Percentiles rank a stretch among this genome's conserved stretches.
Conservation (phyloP, 139 green algal species). For the Chlorella sp. region DNA sequence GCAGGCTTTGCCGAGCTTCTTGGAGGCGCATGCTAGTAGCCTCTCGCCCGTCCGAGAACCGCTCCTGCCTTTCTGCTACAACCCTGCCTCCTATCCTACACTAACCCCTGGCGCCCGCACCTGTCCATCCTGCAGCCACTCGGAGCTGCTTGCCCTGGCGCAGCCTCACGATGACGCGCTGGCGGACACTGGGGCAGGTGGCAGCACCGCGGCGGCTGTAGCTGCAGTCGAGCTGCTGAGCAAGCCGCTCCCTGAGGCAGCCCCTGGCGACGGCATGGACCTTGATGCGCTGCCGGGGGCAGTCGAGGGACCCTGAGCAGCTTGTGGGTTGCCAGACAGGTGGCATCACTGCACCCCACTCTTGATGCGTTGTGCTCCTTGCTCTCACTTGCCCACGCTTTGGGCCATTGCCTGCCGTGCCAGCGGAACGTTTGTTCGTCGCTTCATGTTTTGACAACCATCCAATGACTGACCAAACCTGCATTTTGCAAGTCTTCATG, state of each 20-base stretch:
- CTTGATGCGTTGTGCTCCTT: too few species aligned
- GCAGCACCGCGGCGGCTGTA: background rate
- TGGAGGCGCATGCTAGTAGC: background rate
- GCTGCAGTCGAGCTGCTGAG: background rate
- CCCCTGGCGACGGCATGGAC: background rate
- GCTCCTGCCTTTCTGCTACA: background rate
- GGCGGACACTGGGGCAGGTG: background rate
- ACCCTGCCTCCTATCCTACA: background rate
- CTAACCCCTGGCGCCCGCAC: background rate
- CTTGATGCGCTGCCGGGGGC: constrained; percentile 3
- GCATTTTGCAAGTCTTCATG: too few species aligned
- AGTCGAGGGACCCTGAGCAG: background rate
- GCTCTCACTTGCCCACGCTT: too few species aligned
- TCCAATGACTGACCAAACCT: too few species aligned
- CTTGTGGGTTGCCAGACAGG: too few species aligned
- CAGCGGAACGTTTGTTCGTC: background rate
- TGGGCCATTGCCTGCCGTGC: background rate
- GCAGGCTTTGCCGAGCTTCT: background rate
- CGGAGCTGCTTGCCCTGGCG: constrained; percentile 8
- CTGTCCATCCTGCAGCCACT: background rate
- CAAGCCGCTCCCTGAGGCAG: background rate
- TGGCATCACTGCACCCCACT: too few species aligned
- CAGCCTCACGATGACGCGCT: background rate
- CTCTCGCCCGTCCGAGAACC: background rate
- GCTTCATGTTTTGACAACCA: background rate